Percentiles rank a stretch among this genome's conserved stretches.
These are phyloP conservation scores for Oryza brachyantha DNA, from an alignment of 176 grass and related monocot genomes.

Conservation along the genomic window DNA sequence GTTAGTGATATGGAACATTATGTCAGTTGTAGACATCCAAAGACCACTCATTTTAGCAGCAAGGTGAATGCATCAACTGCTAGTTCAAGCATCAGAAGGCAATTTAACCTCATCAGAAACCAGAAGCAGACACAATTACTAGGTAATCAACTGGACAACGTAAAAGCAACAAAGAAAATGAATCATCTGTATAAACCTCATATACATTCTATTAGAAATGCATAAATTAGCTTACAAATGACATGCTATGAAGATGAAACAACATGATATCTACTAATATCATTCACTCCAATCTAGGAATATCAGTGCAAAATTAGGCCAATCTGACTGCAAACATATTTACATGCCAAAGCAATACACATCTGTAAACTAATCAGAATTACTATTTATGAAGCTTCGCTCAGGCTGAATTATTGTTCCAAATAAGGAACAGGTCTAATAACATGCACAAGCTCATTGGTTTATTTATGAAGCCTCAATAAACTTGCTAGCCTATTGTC, in stretches of 20 bases:
- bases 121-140: neutral
- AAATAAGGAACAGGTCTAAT: too few species aligned
- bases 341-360: neutral
- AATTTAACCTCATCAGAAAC: neutral
- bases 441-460: neutral
- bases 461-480: conserved; percentile 7
- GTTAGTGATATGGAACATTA: conserved; percentile 9
- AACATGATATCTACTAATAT: neutral
- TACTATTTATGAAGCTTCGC: too few species aligned
- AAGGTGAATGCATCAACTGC: neutral
- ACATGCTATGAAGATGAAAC: neutral
- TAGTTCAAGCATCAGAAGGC: neutral
- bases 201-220: neutral
- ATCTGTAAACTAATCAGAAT: conserved; percentile 7
- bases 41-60: conserved; percentile 5
- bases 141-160: neutral
- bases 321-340: neutral
- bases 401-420: too few species aligned
- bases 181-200: neutral
- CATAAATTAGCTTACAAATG: neutral
- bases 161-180: neutral
- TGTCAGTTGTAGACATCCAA: conserved; percentile 24
- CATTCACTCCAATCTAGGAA: neutral
- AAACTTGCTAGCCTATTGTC: neutral
- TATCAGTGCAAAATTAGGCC: neutral